phyloP scores from a whole-genome alignment of 1,284 basidiomycete species.

The Rhodotorula sp. region DNA sequence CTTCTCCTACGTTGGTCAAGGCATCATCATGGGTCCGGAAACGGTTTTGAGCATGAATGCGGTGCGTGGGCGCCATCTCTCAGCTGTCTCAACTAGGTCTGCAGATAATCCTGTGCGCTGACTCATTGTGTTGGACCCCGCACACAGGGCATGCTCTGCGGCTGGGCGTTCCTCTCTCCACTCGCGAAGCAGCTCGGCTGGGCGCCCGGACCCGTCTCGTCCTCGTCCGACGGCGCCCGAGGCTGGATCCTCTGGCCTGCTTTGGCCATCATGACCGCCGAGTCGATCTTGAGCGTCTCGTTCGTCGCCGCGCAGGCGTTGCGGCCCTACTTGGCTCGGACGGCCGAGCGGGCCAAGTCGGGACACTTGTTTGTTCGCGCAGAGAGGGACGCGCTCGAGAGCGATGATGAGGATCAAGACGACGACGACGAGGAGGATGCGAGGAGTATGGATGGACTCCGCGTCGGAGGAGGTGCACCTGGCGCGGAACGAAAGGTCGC shows the following conservation, averaged over 20 bases:
- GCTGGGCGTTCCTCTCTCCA: conserved; percentile 89
- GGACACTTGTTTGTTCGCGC: conserved; percentile 20
- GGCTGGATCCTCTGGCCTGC: conserved; percentile 77
- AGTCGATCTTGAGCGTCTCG: conserved; percentile 82
- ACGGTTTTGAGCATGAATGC: conserved; percentile 91
- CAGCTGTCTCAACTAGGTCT: no score
- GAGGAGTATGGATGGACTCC: conserved; percentile 26
- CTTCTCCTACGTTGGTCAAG: conserved; percentile 86
- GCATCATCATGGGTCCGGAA: conserved; percentile 97
- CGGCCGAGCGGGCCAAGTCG: conserved; percentile 8
- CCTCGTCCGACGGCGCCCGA: conserved; percentile 77
- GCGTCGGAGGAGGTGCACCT: conserved; percentile 41
- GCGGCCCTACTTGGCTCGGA: conserved; percentile 15
- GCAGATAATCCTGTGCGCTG: no score
- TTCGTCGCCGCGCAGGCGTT: conserved; percentile 59
- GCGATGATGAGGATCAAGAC: conserved; percentile 39
- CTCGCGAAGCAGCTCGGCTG: conserved; percentile 76
- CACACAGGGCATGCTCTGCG: conserved; percentile 83
- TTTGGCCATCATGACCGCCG: conserved; percentile 88
- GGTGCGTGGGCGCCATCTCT: conserved; percentile 52
- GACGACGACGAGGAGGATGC: conserved; percentile 45
- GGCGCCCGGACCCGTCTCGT: conserved; percentile 84
- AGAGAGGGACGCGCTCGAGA: conserved; percentile 40
- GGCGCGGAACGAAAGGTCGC: conserved; percentile 11
- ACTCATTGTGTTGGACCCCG: not conserved